Conservation (phyloP, 148 eudicot species). For the Cornus suecica region DNA sequence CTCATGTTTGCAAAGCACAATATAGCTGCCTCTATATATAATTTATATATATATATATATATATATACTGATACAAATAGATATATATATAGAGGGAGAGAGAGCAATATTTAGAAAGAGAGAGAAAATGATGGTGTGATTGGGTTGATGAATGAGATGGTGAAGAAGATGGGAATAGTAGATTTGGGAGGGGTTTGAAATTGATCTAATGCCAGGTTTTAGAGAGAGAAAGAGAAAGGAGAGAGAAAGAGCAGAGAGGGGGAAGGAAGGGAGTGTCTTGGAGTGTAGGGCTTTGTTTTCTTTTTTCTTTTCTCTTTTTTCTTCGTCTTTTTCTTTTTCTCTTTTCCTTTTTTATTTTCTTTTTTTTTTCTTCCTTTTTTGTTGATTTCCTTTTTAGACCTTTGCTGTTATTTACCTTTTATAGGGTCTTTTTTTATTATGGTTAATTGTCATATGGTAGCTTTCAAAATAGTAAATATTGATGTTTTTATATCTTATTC, state of each 20-base stretch:
- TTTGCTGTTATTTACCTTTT: too few relatives aligned
- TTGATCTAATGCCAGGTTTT: neutral
- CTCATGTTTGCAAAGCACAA: slow-evolving; percentile 21
- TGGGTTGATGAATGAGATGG: neutral
- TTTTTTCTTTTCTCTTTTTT: neutral
- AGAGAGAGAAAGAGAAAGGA: neutral
- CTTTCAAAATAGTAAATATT: too few relatives aligned
- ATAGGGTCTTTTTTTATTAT: too few relatives aligned
- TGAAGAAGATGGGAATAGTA: neutral
- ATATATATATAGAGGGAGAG: neutral
- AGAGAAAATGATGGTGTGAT: neutral
- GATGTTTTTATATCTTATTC: too few relatives aligned
- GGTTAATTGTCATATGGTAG: too few relatives aligned
- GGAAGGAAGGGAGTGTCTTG: neutral
- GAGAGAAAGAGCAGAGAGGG: neutral
- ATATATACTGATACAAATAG: neutral
- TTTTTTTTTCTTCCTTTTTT: too few relatives aligned
- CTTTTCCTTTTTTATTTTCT: too few relatives aligned
- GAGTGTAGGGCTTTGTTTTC: neutral
- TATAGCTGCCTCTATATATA: neutral
- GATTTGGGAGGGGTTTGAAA: neutral
- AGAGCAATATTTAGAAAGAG: neutral
- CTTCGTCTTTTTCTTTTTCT: neutral
- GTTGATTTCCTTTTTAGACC: too few relatives aligned
- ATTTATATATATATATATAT: neutral